Percentiles rank a stretch among this genome's conserved stretches.
Conservation (phyloP, 768 basidiomycete genomes). For the Sutorius australiensis region DNA sequence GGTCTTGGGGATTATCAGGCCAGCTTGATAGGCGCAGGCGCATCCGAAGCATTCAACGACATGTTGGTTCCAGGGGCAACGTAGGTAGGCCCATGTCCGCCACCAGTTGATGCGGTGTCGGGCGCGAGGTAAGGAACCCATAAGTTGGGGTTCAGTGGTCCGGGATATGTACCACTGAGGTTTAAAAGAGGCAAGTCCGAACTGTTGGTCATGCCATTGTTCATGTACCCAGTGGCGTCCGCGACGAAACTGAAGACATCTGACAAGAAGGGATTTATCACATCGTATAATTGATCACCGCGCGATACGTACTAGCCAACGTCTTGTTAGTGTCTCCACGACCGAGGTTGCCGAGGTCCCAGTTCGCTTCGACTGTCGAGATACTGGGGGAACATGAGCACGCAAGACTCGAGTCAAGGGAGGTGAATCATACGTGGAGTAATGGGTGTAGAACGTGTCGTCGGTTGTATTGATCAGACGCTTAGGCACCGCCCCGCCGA, state of each 20-base stretch:
- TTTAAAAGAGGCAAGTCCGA: slow-evolving; percentile 38
- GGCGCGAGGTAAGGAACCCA: slow-evolving; percentile 44
- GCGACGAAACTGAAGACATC: slow-evolving; percentile 54
- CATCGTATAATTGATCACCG: neutral
- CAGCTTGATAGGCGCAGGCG: neutral
- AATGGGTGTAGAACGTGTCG: slow-evolving; percentile 54
- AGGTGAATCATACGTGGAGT: slow-evolving; percentile 34
- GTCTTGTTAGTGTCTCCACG: slow-evolving; percentile 50
- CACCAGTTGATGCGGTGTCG: slow-evolving; percentile 31
- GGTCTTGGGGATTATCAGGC: neutral
- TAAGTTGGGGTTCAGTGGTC: slow-evolving; percentile 37
- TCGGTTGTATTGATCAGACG: slow-evolving; percentile 43
- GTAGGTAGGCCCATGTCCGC: slow-evolving; percentile 37
- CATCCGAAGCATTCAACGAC: neutral
- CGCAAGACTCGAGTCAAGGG: neutral
- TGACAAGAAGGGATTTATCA: neutral
- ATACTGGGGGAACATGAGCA: slow-evolving; percentile 24
- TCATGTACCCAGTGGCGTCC: slow-evolving; percentile 41
- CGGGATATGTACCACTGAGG: slow-evolving; percentile 35
- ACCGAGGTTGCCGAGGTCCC: slow-evolving; percentile 55
- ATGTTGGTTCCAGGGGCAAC: neutral
- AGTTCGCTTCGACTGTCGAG: slow-evolving; percentile 56
- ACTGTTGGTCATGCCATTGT: slow-evolving; percentile 30
- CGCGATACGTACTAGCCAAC: slow-evolving; percentile 6
- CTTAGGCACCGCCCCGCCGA: slow-evolving; percentile 43